Base-by-base conservation (phyloP, 1,139 yeast genomes). In the Zygosaccharomyces sapae region DNA sequence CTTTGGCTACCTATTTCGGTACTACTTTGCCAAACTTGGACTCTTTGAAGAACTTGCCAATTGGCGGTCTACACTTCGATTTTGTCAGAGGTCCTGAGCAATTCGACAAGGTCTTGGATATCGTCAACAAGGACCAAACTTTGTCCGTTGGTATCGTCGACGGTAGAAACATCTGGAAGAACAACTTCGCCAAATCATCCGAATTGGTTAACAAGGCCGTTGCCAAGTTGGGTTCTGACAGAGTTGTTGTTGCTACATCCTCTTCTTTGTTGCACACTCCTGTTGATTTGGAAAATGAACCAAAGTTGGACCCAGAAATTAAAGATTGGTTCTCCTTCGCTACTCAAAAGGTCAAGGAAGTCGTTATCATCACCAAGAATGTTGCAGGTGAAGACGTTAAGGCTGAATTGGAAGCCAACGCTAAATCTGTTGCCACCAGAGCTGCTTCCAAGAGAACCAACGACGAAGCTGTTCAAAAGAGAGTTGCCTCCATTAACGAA, bases 131-230 rank as follows among this genome's bases (percentile, higher is more conserved):
- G 51, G 77, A 81, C 62, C 96, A 92, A 78, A 74, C 78, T 57
- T 79, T 92, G 69, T 90, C 97, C 57, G 96, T 85, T 58, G 98
- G 98, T 86, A 81, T 92, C 64, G 92, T 92, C 66, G 95, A 88
- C 66, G 98, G 98, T 76, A 89, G 98, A 83, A 92, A 92, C 83
- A 87, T 92, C 74, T 92, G 98, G 98, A 92, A 92, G 81, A 85
- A 95, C 71, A 86, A 92, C 77, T 86, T 84, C 66, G 72, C 92
- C 66, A 81, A 82, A 75, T 95, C 98, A 58, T 75, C 89, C 66
- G 85, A 74, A 58, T 70, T 84, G 56, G 95, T 89, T 63, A 76
- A 83, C 70, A 79, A 81, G 72, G 97, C 96, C 62, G 77, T 86
- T 66, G 82, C 74, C 61, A 83, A 85, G 75, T 76, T 90, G 62